These are phyloP conservation scores for Flagelloscypha sp. DNA, from an alignment of 768 basidiomycete genomes.

Conservation along the genomic window DNA sequence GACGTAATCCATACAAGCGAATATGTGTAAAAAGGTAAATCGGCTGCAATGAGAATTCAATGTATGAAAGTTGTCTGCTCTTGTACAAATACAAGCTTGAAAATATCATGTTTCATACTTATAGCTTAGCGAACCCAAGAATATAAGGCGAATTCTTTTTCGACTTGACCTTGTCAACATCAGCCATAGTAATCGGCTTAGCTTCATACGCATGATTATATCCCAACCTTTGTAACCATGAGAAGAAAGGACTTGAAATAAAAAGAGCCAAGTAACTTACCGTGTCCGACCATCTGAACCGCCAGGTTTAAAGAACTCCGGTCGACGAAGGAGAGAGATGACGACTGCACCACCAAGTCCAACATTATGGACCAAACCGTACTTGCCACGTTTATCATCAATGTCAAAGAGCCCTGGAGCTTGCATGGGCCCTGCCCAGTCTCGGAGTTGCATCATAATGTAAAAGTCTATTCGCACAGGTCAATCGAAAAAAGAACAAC, in stretches of 20 bases:
- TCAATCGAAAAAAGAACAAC: slow-evolving; percentile 21
- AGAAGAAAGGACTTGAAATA: background rate
- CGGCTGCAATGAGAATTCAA: no score
- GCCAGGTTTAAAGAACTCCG: slow-evolving; percentile 65
- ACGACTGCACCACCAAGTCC: slow-evolving; percentile 78
- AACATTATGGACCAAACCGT: slow-evolving; percentile 75
- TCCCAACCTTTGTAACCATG: slow-evolving; percentile 42
- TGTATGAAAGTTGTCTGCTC: no score
- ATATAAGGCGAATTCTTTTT: slow-evolving; percentile 44
- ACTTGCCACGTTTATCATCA: slow-evolving; percentile 63
- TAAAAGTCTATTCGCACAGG: slow-evolving; percentile 4
- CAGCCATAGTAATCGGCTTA: slow-evolving; percentile 48
- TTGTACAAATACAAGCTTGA: no score
- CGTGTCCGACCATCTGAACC: slow-evolving; percentile 60
- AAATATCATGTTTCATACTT: slow-evolving; percentile 25
- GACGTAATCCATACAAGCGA: no score
- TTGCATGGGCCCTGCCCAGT: slow-evolving; percentile 84
- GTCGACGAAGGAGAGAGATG: slow-evolving; percentile 65
- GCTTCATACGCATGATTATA: slow-evolving; percentile 75
- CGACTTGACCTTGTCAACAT: slow-evolving; percentile 73
- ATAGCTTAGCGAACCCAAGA: slow-evolving; percentile 33
- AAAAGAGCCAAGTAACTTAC: slow-evolving; percentile 22
- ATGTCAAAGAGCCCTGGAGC: slow-evolving; percentile 58
- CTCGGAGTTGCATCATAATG: slow-evolving; percentile 59
- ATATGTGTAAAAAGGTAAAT: no score